A percentile compares a stretch with the other conserved stretches of the same genome.
Conservation (phyloP, 2,329 filamentous ascomycete species). For the Fusarium anguioides region DNA sequence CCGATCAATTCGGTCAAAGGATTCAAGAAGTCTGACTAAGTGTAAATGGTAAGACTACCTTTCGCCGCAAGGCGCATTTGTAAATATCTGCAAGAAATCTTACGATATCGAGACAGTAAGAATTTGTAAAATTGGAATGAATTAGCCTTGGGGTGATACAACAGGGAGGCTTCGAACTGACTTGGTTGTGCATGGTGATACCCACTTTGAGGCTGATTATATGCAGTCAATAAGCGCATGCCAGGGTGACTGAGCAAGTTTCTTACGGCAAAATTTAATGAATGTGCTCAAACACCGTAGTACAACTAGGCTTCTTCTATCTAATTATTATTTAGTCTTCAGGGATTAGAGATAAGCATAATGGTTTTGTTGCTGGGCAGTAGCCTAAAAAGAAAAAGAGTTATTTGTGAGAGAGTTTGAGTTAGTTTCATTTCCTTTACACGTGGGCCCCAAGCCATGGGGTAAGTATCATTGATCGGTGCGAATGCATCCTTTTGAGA, state of each 20-base stretch:
- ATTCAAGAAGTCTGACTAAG: not conserved
- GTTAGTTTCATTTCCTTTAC: not conserved
- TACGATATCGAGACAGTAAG: not conserved
- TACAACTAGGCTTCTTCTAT: not conserved
- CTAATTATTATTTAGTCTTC: not conserved
- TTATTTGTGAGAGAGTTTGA: constrained; percentile 5
- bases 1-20: not conserved
- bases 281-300: constrained; percentile 6
- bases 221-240: not conserved
- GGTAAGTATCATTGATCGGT: no score
- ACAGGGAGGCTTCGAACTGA: not conserved
- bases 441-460: no score
- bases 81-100: no score
- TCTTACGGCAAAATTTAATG: not conserved
- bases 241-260: not conserved
- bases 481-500: no score
- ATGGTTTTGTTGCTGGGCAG: no score
- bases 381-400: not conserved
- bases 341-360: no score
- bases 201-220: constrained; percentile 3
- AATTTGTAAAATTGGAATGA: not conserved
- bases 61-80: no score
- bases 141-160: not conserved
- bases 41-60: no score
- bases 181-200: not conserved